Evolutionary conservation across 1,284 basidiomycete species (phyloP).

Genomic region (Trichosporon sp.): DNA sequence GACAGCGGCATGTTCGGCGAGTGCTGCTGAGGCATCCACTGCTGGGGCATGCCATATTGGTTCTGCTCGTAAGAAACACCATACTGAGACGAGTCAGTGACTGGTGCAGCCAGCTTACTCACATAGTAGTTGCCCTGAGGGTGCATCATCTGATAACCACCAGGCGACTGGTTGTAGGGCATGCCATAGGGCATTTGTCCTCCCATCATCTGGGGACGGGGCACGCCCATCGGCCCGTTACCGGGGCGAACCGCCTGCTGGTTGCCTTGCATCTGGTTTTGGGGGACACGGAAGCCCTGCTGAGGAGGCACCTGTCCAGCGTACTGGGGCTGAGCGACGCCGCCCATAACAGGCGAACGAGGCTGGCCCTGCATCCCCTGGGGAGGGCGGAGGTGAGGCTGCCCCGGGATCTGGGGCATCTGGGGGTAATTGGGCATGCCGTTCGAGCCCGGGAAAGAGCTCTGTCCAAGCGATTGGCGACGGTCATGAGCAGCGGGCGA

Average conservation of each 20-base stretch:
- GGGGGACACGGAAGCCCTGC: constrained; percentile 30
- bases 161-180: constrained; percentile 31
- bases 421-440: constrained; percentile 26
- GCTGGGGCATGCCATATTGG: constrained; percentile 2
- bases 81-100: neutral
- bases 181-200: constrained; percentile 27
- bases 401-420: constrained; percentile 17
- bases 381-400: constrained; percentile 32
- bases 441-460: constrained; percentile 26
- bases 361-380: constrained; percentile 29
- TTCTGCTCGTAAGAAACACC: neutral
- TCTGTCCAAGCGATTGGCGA: constrained; percentile 32
- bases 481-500: constrained; percentile 26
- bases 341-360: constrained; percentile 33
- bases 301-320: constrained; percentile 22
- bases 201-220: constrained; percentile 20
- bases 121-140: constrained; percentile 32
- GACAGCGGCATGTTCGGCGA: constrained; percentile 33
- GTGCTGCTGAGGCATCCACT: constrained; percentile 24
- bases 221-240: constrained; percentile 12
- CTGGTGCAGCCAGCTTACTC: constrained; percentile 15
- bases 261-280: constrained; percentile 20
- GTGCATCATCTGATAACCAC: constrained; percentile 38
- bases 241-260: constrained; percentile 18
- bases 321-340: constrained; percentile 18